Percentiles rank a stretch among this genome's conserved stretches.
phyloP scores from a whole-genome alignment of 1,284 basidiomycete species.

The Moesziomyces sp. region DNA sequence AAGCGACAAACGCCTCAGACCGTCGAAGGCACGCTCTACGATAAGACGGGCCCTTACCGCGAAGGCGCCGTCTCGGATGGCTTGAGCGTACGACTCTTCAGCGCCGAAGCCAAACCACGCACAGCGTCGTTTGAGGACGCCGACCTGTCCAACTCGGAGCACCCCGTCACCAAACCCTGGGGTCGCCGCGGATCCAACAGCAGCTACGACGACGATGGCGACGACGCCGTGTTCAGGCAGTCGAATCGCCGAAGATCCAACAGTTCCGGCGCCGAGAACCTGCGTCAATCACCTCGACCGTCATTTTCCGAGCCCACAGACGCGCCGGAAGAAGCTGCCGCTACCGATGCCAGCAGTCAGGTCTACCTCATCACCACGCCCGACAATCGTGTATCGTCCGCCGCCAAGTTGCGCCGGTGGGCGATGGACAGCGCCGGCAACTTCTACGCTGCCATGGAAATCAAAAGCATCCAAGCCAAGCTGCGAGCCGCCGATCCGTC shows the following conservation, averaged over 20 bases:
- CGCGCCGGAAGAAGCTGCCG: constrained; percentile 2
- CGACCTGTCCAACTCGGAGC: constrained; percentile 36
- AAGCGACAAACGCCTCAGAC: constrained; percentile 48
- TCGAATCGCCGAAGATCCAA: constrained; percentile 18
- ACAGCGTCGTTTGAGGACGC: constrained; percentile 36
- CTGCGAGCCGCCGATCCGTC: constrained; percentile 53
- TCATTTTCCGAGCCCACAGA: constrained; percentile 17
- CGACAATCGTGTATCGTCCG: constrained; percentile 65
- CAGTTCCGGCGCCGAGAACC: constrained; percentile 16
- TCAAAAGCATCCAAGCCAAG: constrained; percentile 65
- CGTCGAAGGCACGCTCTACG: constrained; percentile 65
- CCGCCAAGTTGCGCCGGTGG: constrained; percentile 64
- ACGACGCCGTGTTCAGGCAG: constrained; percentile 24
- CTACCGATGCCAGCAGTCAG: constrained; percentile 19
- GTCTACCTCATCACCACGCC: constrained; percentile 66
- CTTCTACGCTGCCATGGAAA: constrained; percentile 67
- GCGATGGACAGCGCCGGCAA: constrained; percentile 63
- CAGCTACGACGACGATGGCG: constrained; percentile 25
- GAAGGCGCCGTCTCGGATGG: constrained; percentile 64
- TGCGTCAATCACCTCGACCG: constrained; percentile 22
- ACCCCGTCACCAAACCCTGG: constrained; percentile 45
- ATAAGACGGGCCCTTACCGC: constrained; percentile 59
- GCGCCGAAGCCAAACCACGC: constrained; percentile 16
- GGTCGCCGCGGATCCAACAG: constrained; percentile 34
- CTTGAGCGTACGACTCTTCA: constrained; percentile 64